Evolutionary conservation across 1,284 basidiomycete species (phyloP), one percentile per base, ranked within the genome.

Genomic region (Ceratobasidium sp.): DNA sequence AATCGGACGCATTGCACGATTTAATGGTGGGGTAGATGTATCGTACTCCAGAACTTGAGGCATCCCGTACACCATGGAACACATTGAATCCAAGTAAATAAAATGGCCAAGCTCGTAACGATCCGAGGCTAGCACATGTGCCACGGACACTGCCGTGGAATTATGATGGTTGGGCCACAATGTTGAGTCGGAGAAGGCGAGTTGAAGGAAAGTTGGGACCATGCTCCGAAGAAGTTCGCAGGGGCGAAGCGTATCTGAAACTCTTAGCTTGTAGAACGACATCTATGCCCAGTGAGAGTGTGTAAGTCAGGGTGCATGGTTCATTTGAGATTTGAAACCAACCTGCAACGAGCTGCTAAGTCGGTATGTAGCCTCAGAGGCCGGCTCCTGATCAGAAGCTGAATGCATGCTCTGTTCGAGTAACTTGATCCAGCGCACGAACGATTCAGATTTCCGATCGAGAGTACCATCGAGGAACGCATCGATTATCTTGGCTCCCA

Each of bases 11-110:
- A 70, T 44, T 18, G 43, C 16, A 9, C 28, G 14, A 2, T 58
- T 38, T 9, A 47, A 23, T 18, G 28, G 21, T n/a, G 41, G 64
- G 9, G 23, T 18, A 7, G 30, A 58, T 4, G 41, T 55, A 38
- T 70, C 55, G 30, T 69, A 69, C 21, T 69, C 66, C 13, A 69
- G 28, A 1, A 64, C 28, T n/a, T 13, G 52, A 55, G 64, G 64
- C 18, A 69, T 41, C 1, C 67, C 67, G 26, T 46, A 70, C 1
- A 32, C 67, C 52, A 70, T 58, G 11, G 67, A 41, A 35, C 28
- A 57, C 16, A 70, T 47, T 23, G 43, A 46, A n/a, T 70, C 67
- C 23, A 70, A 28, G 11, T 58, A 30, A 16, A 30, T 44, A 30
- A 70, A 70, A 21, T 58, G 28, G 2, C 54, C 16, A 9, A 58